Evolutionary conservation across 139 green algal genomes (phyloP).

Genomic region (Chlamydomonas schloesseri): DNA sequence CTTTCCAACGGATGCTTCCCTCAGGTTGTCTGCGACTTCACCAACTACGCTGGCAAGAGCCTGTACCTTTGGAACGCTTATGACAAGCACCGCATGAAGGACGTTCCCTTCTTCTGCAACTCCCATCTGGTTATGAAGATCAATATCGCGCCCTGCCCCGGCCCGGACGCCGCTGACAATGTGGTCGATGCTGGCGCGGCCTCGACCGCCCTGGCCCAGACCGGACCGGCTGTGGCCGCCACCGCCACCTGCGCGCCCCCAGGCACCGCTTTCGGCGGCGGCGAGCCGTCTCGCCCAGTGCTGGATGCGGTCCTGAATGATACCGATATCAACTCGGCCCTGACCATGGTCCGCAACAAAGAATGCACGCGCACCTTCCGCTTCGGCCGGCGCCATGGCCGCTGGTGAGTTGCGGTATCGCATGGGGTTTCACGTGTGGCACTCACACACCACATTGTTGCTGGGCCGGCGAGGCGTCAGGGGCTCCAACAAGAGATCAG

Average conservation of each 20-base stretch:
- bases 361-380: not conserved
- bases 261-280: not conserved
- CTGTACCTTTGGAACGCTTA: not conserved
- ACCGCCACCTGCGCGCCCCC: not conserved
- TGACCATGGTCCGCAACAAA: not conserved
- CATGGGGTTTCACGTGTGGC: no score
- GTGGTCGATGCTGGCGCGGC: no score
- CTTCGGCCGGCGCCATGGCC: not conserved
- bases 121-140: slow-evolving; percentile 16
- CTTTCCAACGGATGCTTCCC: no score
- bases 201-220: no score
- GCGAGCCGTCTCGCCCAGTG: not conserved
- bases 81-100: not conserved
- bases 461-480: no score
- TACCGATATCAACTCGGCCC: not conserved
- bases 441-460: no score
- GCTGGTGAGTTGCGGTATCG: not conserved
- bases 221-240: no score
- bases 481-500: no score
- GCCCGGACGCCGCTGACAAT: no score
- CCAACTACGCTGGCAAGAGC: not conserved
- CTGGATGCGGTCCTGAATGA: not conserved
- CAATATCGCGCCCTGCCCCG: not conserved
- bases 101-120: slow-evolving; percentile 33
- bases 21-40: slow-evolving; percentile 24